These are phyloP conservation scores for Linum lewisii DNA, from an alignment of 345 rosid species.

Conservation along the genomic window DNA sequence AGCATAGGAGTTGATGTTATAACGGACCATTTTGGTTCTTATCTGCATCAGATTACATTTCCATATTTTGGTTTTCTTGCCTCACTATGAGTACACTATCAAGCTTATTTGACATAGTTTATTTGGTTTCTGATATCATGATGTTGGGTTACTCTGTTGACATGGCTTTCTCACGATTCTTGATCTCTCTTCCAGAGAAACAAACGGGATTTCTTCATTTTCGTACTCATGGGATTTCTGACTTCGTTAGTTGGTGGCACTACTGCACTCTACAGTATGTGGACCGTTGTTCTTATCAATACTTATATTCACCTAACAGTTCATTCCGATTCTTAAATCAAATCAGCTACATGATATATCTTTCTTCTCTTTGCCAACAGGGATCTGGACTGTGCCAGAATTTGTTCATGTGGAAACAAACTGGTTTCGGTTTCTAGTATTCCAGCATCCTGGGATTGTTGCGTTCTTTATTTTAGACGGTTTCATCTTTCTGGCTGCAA, in stretches of 20 bases:
- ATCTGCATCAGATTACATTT: too few relatives aligned
- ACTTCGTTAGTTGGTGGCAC: conserved; percentile 43
- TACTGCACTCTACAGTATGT: conserved; percentile 68
- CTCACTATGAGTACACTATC: too few relatives aligned
- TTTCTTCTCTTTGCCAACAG: conserved; percentile 30
- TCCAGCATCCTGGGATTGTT: conserved; percentile 58
- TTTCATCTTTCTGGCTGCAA: conserved; percentile 41
- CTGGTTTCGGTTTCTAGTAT: conserved; percentile 48
- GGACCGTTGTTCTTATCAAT: neutral
- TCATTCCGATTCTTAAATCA: neutral
- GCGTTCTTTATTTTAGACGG: conserved; percentile 54
- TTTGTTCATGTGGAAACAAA: conserved; percentile 32
- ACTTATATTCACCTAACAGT: neutral
- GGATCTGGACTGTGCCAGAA: conserved; percentile 47
- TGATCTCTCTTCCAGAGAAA: conserved; percentile 50
- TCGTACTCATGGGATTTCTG: conserved; percentile 54
- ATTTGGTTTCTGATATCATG: too few relatives aligned
- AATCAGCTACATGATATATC: neutral
- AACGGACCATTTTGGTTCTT: too few relatives aligned
- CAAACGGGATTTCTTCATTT: conserved; percentile 77
- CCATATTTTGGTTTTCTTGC: too few relatives aligned
- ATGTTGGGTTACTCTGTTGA: too few relatives aligned
- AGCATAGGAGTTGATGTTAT: too few relatives aligned
- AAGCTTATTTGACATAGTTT: neutral
- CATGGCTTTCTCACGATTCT: neutral